A percentile compares a stretch with the other conserved stretches of the same genome.
These are phyloP conservation scores for Pyronema domesticum DNA, from an alignment of 495 filamentous ascomycete genomes.

Conservation along the genomic window DNA sequence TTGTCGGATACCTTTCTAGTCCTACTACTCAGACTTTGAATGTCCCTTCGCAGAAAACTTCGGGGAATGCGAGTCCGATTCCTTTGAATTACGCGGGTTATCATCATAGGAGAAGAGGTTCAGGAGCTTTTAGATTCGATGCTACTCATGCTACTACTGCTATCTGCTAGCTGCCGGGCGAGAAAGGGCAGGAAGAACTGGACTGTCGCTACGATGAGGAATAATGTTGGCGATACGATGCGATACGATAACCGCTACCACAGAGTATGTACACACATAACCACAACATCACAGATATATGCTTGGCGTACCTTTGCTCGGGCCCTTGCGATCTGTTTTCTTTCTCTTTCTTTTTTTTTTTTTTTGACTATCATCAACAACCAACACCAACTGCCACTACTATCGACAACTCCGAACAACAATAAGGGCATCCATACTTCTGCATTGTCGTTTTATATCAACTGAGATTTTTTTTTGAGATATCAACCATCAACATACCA, in stretches of 20 bases:
- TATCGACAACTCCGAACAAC: too few relatives aligned
- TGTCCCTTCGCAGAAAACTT: conserved; percentile 8
- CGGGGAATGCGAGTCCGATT: conserved; percentile 22
- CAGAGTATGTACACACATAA: conserved; percentile 13
- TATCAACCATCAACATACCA: too few relatives aligned
- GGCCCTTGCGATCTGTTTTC: conserved; percentile 12
- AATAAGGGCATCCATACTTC: too few relatives aligned
- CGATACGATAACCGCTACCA: too few relatives aligned
- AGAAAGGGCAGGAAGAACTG: not conserved
- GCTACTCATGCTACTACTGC: conserved; percentile 20
- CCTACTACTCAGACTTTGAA: too few relatives aligned
- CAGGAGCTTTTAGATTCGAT: conserved; percentile 22
- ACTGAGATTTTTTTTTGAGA: too few relatives aligned
- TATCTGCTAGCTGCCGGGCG: conserved; percentile 18
- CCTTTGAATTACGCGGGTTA: conserved; percentile 22
- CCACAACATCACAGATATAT: too few relatives aligned
- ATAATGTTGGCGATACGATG: too few relatives aligned
- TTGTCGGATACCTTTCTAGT: too few relatives aligned
- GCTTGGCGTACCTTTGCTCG: conserved; percentile 22
- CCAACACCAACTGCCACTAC: too few relatives aligned
- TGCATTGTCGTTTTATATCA: too few relatives aligned
- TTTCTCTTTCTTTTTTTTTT: conserved; percentile 2
- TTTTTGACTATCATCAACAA: not conserved
- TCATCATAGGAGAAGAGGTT: conserved; percentile 20
- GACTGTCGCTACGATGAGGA: too few relatives aligned